Percentiles rank a stretch among this genome's conserved stretches.
These are phyloP conservation scores for Guadua angustifolia DNA, from an alignment of 176 grass and related monocot genomes.

Conservation along the genomic window DNA sequence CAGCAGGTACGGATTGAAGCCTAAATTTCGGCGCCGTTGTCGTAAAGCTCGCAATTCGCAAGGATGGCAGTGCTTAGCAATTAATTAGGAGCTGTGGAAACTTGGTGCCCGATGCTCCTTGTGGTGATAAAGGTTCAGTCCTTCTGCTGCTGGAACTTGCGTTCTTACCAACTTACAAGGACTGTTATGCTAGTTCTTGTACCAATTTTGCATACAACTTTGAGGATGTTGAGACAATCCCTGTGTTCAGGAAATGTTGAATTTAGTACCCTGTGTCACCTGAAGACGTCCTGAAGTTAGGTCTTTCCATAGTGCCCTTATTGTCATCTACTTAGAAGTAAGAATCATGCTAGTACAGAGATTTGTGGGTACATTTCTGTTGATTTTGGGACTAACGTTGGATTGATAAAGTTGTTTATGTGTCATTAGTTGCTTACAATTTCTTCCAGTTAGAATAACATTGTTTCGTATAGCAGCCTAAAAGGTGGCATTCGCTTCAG, in stretches of 20 bases:
- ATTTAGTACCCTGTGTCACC: neutral
- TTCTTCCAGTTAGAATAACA: neutral
- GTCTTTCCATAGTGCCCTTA: neutral
- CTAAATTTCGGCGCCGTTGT: neutral
- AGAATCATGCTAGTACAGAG: neutral
- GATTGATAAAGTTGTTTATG: neutral
- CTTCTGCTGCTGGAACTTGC: neutral
- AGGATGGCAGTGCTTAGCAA: neutral
- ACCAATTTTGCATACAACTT: neutral
- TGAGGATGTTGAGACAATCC: neutral
- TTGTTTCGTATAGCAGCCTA: neutral
- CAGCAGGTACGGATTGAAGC: slow-evolving; percentile 61
- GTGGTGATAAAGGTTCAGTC: neutral
- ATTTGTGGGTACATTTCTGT: neutral
- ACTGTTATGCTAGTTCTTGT: neutral
- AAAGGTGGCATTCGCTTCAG: neutral
- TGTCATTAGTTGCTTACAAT: neutral
- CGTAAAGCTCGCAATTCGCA: neutral
- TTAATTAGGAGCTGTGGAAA: neutral
- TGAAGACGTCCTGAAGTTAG: neutral
- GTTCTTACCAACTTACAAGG: neutral
- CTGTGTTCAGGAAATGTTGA: neutral
- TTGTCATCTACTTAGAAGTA: neutral
- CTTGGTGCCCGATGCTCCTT: neutral
- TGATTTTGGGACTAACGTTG: neutral